Conservation (phyloP, 176 grass and related monocot species). For the Eremochloa ophiuroides region DNA sequence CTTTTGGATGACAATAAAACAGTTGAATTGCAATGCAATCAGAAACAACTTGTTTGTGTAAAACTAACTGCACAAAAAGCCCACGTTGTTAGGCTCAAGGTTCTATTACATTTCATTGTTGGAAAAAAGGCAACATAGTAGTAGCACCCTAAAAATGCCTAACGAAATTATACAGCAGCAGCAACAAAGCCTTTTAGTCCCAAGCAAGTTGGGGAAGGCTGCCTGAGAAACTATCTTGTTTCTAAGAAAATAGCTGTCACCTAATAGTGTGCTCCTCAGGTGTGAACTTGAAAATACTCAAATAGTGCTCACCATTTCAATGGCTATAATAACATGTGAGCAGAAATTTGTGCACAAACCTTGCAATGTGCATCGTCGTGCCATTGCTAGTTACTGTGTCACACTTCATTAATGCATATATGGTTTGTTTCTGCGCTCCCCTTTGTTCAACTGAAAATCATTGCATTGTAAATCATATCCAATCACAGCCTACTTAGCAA, state of each 20-base stretch:
- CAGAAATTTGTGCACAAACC: not conserved
- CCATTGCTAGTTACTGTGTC: not conserved
- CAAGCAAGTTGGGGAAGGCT: not conserved
- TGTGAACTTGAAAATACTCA: not conserved
- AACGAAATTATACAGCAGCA: not conserved
- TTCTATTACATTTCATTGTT: not conserved
- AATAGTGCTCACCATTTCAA: not conserved
- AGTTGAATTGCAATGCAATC: not conserved
- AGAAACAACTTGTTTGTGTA: slow-evolving; percentile 5
- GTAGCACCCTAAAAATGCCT: not conserved
- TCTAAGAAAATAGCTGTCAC: not conserved
- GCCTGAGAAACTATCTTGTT: not conserved
- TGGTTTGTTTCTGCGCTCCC: not conserved
- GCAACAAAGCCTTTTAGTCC: not conserved
- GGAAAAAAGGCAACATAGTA: not conserved
- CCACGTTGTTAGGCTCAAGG: not conserved
- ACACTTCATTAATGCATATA: not conserved
- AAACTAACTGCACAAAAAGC: not conserved
- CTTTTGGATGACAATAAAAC: not conserved
- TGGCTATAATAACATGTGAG: not conserved
- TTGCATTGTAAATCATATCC: not conserved
- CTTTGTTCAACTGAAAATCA: slow-evolving; percentile 17
- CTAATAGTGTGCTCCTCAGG: not conserved
- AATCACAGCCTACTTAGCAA: not conserved
- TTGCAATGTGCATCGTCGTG: not conserved